These are phyloP conservation scores for Camellia granthamiana DNA, from an alignment of 148 eudicot genomes.

Conservation along the genomic window DNA sequence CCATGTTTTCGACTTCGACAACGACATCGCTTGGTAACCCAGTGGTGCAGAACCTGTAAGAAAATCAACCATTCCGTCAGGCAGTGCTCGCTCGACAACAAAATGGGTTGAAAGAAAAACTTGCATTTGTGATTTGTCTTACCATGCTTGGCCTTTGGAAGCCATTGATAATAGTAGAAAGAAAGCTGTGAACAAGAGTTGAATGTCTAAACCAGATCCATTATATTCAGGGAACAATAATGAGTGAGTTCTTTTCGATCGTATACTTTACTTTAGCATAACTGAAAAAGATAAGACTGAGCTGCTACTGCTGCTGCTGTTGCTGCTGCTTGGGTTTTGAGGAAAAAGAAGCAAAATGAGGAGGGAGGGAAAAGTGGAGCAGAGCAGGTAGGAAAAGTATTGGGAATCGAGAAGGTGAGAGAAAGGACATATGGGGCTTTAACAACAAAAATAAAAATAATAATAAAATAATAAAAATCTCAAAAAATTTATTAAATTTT, in stretches of 20 bases:
- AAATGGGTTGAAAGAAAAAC: neutral
- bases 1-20: constrained; percentile 72
- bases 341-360: neutral
- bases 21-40: constrained; percentile 75
- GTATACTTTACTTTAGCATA: neutral
- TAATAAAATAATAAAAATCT: too few relatives aligned
- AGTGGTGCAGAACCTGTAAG: constrained; percentile 75
- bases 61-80: neutral
- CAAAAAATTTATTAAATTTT: too few relatives aligned
- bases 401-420: neutral
- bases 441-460: neutral
- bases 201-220: neutral
- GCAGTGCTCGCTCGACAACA: neutral
- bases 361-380: neutral
- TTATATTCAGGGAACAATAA: neutral
- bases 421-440: neutral
- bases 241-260: neutral
- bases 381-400: neutral
- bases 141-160: constrained; percentile 82
- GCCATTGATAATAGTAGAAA: constrained; percentile 33
- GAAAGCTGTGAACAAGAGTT: neutral
- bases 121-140: neutral
- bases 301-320: neutral
- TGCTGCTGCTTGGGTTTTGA: neutral
- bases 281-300: neutral